Evolutionary conservation across 148 eudicot genomes (phyloP).

Genomic region (Rhododendron griersonianum): DNA sequence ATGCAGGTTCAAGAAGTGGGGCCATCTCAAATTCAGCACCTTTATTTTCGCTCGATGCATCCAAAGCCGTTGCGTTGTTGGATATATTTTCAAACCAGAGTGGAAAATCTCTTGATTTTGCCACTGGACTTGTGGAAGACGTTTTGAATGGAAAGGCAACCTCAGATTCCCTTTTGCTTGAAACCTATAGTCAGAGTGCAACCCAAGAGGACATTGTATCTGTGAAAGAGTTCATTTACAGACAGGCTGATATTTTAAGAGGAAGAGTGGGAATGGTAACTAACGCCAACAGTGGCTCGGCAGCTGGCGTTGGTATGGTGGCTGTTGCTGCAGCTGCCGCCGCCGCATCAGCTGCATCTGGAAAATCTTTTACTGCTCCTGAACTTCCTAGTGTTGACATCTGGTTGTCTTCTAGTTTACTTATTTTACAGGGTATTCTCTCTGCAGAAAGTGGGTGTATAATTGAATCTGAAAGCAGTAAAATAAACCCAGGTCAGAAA

Average conservation of each 20-base stretch:
- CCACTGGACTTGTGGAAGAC: constrained; percentile 68
- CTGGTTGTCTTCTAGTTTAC: constrained; percentile 73
- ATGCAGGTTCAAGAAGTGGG: constrained; percentile 64
- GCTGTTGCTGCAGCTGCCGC: constrained; percentile 96
- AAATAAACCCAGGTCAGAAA: constrained; percentile 41
- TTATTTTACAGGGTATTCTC: constrained; percentile 60
- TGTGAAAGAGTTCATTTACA: constrained; percentile 71
- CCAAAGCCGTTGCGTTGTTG: constrained; percentile 71
- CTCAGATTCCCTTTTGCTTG: constrained; percentile 77
- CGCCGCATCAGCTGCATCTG: constrained; percentile 79
- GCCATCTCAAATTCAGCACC: constrained; percentile 54
- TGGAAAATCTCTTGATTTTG: constrained; percentile 77
- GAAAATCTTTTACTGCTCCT: constrained; percentile 54
- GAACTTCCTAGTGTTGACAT: constrained; percentile 72
- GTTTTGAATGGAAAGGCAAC: constrained; percentile 75
- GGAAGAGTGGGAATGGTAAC: constrained; percentile 66
- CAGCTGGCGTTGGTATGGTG: constrained; percentile 77
- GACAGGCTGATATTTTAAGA: constrained; percentile 77
- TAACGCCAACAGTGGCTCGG: constrained; percentile 56
- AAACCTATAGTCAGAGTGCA: constrained; percentile 58
- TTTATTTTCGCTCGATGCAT: constrained; percentile 79
- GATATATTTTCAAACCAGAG: constrained; percentile 50
- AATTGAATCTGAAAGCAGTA: constrained; percentile 38
- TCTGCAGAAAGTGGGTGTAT: constrained; percentile 41
- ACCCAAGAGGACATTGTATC: constrained; percentile 66